phyloP scores from a whole-genome alignment of 129 eudicot species.

The Centella asiatica region DNA sequence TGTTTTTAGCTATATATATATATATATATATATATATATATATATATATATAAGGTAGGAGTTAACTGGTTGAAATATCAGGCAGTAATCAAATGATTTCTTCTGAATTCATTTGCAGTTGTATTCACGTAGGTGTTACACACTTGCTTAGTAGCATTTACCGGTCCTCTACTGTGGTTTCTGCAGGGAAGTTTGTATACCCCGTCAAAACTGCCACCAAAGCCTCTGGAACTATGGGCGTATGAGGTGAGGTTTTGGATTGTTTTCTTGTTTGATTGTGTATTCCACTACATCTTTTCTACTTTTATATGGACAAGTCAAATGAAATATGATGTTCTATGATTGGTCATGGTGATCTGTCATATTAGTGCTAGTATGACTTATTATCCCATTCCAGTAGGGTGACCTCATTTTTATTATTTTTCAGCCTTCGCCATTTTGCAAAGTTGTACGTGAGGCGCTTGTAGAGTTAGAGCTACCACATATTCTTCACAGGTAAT shows the following conservation, averaged over 20 bases:
- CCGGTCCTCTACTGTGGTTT: conserved; percentile 5
- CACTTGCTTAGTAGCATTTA: not conserved
- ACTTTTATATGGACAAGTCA: not conserved
- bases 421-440: conserved; percentile 81
- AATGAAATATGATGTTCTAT: conserved; percentile 1
- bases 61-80: not conserved
- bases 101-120: conserved; percentile 5
- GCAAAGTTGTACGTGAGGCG: conserved; percentile 94
- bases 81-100: not conserved
- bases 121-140: not conserved
- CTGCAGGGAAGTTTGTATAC: conserved; percentile 27
- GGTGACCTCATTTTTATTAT: not conserved
- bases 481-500: conserved; percentile 83
- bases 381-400: not conserved
- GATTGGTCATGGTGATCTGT: conserved; percentile 10
- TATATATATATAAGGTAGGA: too few relatives aligned
- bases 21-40: too few relatives aligned
- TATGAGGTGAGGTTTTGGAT: conserved; percentile 1
- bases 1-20: too few relatives aligned
- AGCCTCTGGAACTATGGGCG: conserved; percentile 12
- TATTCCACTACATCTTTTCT: not conserved
- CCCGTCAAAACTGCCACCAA: conserved; percentile 1
- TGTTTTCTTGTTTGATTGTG: not conserved
- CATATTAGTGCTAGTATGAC: not conserved
- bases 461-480: conserved; percentile 96